Base-by-base conservation (phyloP, 1,284 basidiomycete species). In the Apiotrichum mycotoxinovorans region DNA sequence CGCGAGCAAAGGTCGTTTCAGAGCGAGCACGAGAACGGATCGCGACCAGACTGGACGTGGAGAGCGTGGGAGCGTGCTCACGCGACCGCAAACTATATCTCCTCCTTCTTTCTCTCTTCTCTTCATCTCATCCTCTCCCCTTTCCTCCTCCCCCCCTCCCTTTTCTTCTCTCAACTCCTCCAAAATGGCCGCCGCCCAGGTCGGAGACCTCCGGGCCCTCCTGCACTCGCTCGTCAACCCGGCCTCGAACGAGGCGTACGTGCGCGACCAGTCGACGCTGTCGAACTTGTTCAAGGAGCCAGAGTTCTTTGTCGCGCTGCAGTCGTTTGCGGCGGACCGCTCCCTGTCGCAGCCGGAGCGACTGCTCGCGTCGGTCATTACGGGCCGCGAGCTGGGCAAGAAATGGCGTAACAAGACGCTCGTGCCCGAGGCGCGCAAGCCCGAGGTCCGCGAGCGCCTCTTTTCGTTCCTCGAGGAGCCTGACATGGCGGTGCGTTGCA, bases 401-500 rank as follows among this genome's bases (percentile, higher is more conserved):
- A 78, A 76, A 54, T 78, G 76, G 76, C 67, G 76, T 46, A 73
- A 67, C 58, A 76, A 75, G 62, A 53, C 66, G 66, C 56, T 77
- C 14, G 67, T 76, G 0, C 75, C 76, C 3, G 75, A 76, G 38
- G 62, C 64, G 12, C 58, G 71, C 30, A 78, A 76, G 58, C 71
- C 70, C 8, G 70, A 73, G 45, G 61, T 74, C 25, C 60, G 76
- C 50, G 61, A 72, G 44, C 57, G 71, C 11, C 64, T 78, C 25
- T 75, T 78, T 59, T 53, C 58, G 30, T 78, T 78, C 60, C 66
- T 78, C 33, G 71, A 76, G 52, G 76, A 78, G 56, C 64, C 64
- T 0, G 74, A 76, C 42, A 37, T 60, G 5, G 57, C 57, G 20
- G 72, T 72, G 51, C 57, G 72, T 65, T 34, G n/a, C 18, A 1